Evolutionary conservation across 192 early-diverging fungal genomes (phyloP), one percentile per base, ranked within the genome.

Genomic region (Entrophospora sp.): DNA sequence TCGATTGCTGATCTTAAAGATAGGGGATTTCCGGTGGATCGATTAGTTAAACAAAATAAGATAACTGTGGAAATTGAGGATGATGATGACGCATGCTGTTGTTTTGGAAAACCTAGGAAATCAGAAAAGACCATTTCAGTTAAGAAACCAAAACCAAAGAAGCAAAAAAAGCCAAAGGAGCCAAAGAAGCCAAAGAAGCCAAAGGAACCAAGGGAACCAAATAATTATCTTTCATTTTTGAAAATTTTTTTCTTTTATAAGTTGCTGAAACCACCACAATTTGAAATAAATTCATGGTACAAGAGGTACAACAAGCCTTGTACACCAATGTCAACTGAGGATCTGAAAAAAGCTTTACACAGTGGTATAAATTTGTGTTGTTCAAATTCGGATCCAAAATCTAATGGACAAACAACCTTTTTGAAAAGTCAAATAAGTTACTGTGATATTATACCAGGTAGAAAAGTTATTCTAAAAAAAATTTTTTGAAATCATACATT

Each of bases 151-250:
- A 5, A 46, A 61, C 5, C 28, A 30, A 36, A 36, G 18, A 37
- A 31, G 10, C 42, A 7, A 49, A n/a, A n/a, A 37, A 48, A 64
- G 28, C 34, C 63, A 24, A 58, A 53, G 37, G 25, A 62, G 61
- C 25, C 24, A 4, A 18, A 34, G 20, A 16, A 20, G 13, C 8
- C 31, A 22, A 5, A 37, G 42, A 22, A 24, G 37, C 59, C 24
- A 32, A 5, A 12, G 5, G 34, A 8, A 4, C 66, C 68, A 6
- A 63, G 76, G 43, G 71, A 84, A 27, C 75, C 67, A 25, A 64
- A 74, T 1, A 76, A 89, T 22, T 91, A 89, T 75, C 80, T 87
- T n/a, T n/a, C n/a, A n/a, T n/a, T n/a, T n/a, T n/a, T n/a, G n/a
- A n/a, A n/a, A n/a, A n/a, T n/a, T n/a, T n/a, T n/a, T n/a, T n/a